phyloP scores from a whole-genome alignment of 176 grass and related monocot genomes.

The Oryza brachyantha region DNA sequence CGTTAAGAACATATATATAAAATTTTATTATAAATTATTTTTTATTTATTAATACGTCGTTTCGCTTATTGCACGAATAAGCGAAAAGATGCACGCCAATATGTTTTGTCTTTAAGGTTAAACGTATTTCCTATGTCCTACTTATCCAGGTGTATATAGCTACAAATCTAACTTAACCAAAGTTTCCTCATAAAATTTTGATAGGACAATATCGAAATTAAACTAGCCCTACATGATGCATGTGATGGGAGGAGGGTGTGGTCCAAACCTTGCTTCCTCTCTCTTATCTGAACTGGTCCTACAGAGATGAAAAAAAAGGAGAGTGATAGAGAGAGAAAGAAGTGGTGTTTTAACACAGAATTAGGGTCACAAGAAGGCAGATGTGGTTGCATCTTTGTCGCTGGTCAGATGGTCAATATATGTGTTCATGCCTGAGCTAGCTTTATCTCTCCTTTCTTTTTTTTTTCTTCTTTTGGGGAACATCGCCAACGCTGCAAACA shows the following conservation, averaged over 20 bases:
- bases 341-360: not conserved
- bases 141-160: too few species aligned
- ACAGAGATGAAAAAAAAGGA: not conserved
- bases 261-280: constrained; percentile 12
- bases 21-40: too few species aligned
- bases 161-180: too few species aligned
- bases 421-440: not conserved
- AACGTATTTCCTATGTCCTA: too few species aligned
- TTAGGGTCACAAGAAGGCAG: constrained; percentile 7
- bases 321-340: too few species aligned
- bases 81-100: too few species aligned
- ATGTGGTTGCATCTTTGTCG: constrained; percentile 39
- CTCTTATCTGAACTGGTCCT: constrained; percentile 12
- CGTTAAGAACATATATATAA: too few species aligned
- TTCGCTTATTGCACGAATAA: too few species aligned
- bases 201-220: not conserved
- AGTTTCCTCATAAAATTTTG: not conserved
- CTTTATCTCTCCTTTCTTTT: not conserved
- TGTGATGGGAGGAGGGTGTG: constrained; percentile 14
- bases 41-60: too few species aligned
- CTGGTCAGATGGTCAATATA: constrained; percentile 41
- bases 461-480: constrained; percentile 21
- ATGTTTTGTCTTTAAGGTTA: too few species aligned
- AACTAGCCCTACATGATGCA: not conserved
- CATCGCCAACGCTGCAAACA: constrained; percentile 24